Base-by-base conservation (phyloP, 768 basidiomycete genomes). In the Suillus bovinus region DNA sequence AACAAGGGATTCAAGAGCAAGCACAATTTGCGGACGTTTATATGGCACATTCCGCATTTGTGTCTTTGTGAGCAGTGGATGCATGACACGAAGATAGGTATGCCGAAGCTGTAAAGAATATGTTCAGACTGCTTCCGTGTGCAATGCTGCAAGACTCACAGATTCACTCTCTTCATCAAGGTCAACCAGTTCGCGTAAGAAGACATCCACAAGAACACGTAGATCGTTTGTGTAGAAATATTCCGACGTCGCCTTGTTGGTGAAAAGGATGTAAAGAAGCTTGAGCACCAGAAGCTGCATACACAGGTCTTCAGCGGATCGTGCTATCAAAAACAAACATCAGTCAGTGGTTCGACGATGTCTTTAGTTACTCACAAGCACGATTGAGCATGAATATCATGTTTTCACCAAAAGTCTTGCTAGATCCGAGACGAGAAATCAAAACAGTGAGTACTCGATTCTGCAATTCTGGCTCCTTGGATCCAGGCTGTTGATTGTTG, bases 321-420 rank as follows among this genome's bases (percentile, higher is more conserved):
- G 86, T 69, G 89, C 94, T 95, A 38, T n/a, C 24, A 17, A n/a
- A 58, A n/a, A 58, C 29, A 44, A 60, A 47, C 11, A 38, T 69
- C 58, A 68, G 63, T n/a, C 4, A 29, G 5, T 44, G 50, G 53
- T 61, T 11, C 62, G 50, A 36, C 57, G 10, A n/a, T 20, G 6
- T 8, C 20, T 60, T n/a, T 1, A 41, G 39, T 41, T 14, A 81
- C 91, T 68, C 70, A 96, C 95, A 84, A 50, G 96, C 91, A 63
- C 97, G 88, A 70, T 99, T 99, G 50, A 99, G 80, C 91, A 99
- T 99, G 75, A 98, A 99, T 61, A 99, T 98, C 82, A 99, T 86
- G 72, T 99, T 99, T 78, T 95, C 96, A 4, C 96, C 95, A 70
- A 99, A 97, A 0, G 97, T 97, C 79, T 92, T 93, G 75, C 88